phyloP scores from a whole-genome alignment of 2,329 filamentous ascomycete genomes.

The Shiraia sp. region DNA sequence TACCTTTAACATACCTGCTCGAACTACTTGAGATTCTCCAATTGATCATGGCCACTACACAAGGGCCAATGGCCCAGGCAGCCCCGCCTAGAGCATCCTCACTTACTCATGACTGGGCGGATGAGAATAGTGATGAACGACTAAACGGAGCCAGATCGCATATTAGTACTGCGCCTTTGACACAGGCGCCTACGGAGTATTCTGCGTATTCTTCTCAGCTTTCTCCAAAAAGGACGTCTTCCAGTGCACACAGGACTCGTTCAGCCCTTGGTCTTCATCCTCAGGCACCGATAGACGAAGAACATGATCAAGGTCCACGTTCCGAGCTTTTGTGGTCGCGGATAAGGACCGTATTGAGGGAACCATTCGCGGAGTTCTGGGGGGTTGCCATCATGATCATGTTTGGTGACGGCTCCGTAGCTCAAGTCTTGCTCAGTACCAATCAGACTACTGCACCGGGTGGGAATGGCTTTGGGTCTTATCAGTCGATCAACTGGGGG shows the following conservation, averaged over 20 bases:
- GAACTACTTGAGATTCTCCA: too few relatives aligned
- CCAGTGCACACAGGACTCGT: constrained; percentile 25
- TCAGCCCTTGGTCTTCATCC: constrained; percentile 45
- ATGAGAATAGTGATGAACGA: constrained; percentile 9
- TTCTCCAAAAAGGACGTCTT: constrained; percentile 23
- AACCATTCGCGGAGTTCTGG: constrained; percentile 52
- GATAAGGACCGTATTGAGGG: constrained; percentile 43
- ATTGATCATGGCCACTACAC: constrained; percentile 6
- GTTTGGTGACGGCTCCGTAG: constrained; percentile 51
- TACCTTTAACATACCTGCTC: too few relatives aligned
- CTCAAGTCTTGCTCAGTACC: constrained; percentile 47
- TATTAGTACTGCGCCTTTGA: constrained; percentile 15
- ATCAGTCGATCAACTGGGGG: constrained; percentile 51
- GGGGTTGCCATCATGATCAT: constrained; percentile 48
- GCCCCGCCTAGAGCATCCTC: constrained; percentile 8
- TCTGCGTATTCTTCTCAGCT: constrained; percentile 16
- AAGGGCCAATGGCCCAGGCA: constrained; percentile 16
- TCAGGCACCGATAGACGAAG: constrained; percentile 46
- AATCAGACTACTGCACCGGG: constrained; percentile 46
- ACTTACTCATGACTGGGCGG: constrained; percentile 25
- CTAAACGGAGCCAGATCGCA: constrained; percentile 13
- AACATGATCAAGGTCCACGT: constrained; percentile 44
- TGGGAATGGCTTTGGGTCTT: constrained; percentile 47
- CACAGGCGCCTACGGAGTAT: constrained; percentile 21
- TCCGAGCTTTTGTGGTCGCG: constrained; percentile 45